Conservation (phyloP, 2,329 filamentous ascomycete species). For the Calonectria pauciramosa region DNA sequence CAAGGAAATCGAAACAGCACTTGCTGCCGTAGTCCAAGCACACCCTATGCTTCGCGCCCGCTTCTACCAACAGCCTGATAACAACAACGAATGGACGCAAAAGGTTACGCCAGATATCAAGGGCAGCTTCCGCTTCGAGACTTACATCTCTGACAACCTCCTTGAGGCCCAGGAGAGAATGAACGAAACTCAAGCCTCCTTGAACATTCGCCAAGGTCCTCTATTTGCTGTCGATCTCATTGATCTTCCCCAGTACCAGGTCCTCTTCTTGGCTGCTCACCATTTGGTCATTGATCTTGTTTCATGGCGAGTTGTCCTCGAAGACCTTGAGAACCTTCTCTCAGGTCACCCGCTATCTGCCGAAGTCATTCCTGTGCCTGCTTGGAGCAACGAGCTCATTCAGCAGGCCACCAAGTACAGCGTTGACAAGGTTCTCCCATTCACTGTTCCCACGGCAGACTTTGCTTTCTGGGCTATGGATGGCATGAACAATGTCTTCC, state of each 20-base stretch:
- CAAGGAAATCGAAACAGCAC: background rate
- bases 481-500: conserved; percentile 9
- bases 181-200: conserved; percentile 3
- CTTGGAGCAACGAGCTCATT: background rate
- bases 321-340: conserved; percentile 24
- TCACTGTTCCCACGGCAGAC: background rate
- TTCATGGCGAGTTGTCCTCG: conserved; percentile 25
- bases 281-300: conserved; percentile 33
- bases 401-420: background rate
- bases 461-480: conserved; percentile 1
- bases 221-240: conserved; percentile 21
- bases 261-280: conserved; percentile 23
- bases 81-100: conserved; percentile 10
- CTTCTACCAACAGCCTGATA: conserved; percentile 1
- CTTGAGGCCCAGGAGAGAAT: background rate
- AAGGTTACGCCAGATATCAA: background rate
- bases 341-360: background rate
- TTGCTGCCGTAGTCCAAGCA: conserved; percentile 3
- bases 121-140: background rate
- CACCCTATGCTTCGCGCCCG: conserved; percentile 24
- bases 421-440: background rate
- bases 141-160: background rate
- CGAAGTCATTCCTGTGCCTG: background rate
- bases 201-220: conserved; percentile 23
- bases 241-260: background rate